Base-by-base conservation (phyloP, 2,329 filamentous ascomycete genomes). In the Talaromyces sp. region DNA sequence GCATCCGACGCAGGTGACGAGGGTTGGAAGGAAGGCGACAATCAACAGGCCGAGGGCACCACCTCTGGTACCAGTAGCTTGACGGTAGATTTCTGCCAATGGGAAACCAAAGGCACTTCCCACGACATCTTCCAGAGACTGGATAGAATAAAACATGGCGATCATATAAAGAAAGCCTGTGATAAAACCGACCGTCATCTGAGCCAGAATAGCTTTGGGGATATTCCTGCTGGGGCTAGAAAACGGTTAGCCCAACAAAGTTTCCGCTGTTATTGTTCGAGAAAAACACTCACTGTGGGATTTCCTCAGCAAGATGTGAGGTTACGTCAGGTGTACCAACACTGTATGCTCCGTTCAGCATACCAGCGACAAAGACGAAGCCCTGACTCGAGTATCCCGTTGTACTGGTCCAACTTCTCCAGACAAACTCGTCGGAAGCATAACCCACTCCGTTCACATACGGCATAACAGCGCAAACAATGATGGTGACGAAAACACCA, bases 291-390 rank as follows among this genome's bases (percentile, higher is more conserved):
- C 63, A 74, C 70, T 70, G 68, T 11, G 76, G 85, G 46, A 88
- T 86, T 69, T 89, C 86, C 69, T 89, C 86, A 0, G 85, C 83
- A 46, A 88, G 70, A 68, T 89, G 87, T 1, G 83, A 83, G 1
- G 85, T 83, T 54, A 85, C 83, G 67, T 90, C 88, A 0, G 86
- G 83, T 1, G 84, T 83, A 7, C 87, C 88, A 11, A 90, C 83
- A 51, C 84, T 83, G 68, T 85, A 90, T 3, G 87, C 87, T 11
- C 86, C 88, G 66, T 90, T 90, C 26, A 89, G 77, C 70, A 88
- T 86, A 19, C 86, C 86, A 0, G 83, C 75, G 27, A 88, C 74
- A 63, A 89, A 88, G 2, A 85, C 85, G n/a, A 88, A 82, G 17
- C 85, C 85, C 51, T 83, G 77, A 57, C 76, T 81, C 1, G 67